Base-by-base conservation (phyloP, 768 basidiomycete genomes). In the Naganishia randhawae region DNA sequence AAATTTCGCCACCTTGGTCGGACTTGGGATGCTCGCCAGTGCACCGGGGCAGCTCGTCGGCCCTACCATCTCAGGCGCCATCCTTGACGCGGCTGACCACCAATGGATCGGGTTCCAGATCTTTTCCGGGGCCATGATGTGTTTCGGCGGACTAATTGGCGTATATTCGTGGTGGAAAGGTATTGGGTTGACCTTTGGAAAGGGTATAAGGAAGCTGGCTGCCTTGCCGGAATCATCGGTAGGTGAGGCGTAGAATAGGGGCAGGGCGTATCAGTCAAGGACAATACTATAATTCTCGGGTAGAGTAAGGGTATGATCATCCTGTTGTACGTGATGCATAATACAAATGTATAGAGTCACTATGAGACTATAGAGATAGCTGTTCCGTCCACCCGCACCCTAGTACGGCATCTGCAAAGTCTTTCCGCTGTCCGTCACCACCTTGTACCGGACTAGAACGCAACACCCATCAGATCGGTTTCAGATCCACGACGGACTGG, bases 371-470 rank as follows among this genome's bases (percentile, higher is more conserved):
- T n/a, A n/a, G n/a, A n/a, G n/a, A n/a, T n/a, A n/a, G n/a, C n/a
- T n/a, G n/a, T n/a, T n/a, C n/a, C n/a, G n/a, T n/a, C n/a, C n/a
- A n/a, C n/a, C n/a, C n/a, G n/a, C n/a, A n/a, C n/a, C 57, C 57
- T 61, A 61, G 17, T 42, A 67, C 4, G 66, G 53, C 53, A 70
- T 50, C 48, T 70, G 69, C 17, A 79, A 25, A 0, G 72, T 71
- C 67, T 75, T 69, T 16, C 77, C 77, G 70, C 71, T 69, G 67
- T 79, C 78, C 11, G 76, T 70, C 39, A 78, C 76, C 31, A 79
- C 72, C 66, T 79, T 79, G 71, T 77, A 79, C 35, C 78, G 74
- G 3, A 79, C 78, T 79, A 55, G 14, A 32, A 8, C n/a, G 3
- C 0, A 37, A 17, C 25, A 4, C n/a, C n/a, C n/a, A n/a, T n/a